Percentiles rank a stretch among this genome's conserved stretches.
phyloP scores from a whole-genome alignment of 169 alveolate genomes.

The Theileria equi region DNA sequence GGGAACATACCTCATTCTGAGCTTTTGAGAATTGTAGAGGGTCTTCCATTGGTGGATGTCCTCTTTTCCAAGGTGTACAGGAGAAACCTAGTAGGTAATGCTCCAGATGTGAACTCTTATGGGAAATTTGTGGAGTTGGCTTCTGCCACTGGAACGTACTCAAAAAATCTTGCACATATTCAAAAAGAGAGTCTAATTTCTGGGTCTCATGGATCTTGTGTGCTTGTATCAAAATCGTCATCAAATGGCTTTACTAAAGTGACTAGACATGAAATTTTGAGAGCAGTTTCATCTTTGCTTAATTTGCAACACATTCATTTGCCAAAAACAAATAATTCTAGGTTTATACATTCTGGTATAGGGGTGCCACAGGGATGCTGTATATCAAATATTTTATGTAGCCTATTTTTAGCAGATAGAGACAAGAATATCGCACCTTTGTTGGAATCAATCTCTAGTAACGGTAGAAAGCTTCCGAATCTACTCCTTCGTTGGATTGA shows the following conservation, averaged over 20 bases:
- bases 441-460: too few species aligned
- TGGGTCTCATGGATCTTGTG: slow-evolving; percentile 6
- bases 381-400: slow-evolving; percentile 52
- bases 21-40: slow-evolving; percentile 16
- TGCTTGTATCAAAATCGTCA: slow-evolving; percentile 7
- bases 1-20: slow-evolving; percentile 44
- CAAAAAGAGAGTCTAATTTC: not conserved
- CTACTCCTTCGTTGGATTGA: slow-evolving; percentile 63
- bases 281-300: slow-evolving; percentile 25
- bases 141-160: not conserved
- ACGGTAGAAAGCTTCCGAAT: slow-evolving; percentile 16
- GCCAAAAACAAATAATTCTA: slow-evolving; percentile 20
- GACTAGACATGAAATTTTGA: slow-evolving; percentile 23
- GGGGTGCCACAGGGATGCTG: slow-evolving; percentile 70
- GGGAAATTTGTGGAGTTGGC: slow-evolving; percentile 11
- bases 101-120: slow-evolving; percentile 38
- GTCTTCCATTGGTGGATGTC: slow-evolving; percentile 1
- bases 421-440: slow-evolving; percentile 14
- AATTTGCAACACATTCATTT: slow-evolving; percentile 1
- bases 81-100: slow-evolving; percentile 30
- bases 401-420: slow-evolving; percentile 39
- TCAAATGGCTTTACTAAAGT: not conserved
- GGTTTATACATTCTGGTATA: not conserved
- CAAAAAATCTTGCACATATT: not conserved
- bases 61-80: slow-evolving; percentile 17